These are phyloP conservation scores for Aquanectria penicillioides DNA, from an alignment of 2,329 filamentous ascomycete species.

Conservation along the genomic window DNA sequence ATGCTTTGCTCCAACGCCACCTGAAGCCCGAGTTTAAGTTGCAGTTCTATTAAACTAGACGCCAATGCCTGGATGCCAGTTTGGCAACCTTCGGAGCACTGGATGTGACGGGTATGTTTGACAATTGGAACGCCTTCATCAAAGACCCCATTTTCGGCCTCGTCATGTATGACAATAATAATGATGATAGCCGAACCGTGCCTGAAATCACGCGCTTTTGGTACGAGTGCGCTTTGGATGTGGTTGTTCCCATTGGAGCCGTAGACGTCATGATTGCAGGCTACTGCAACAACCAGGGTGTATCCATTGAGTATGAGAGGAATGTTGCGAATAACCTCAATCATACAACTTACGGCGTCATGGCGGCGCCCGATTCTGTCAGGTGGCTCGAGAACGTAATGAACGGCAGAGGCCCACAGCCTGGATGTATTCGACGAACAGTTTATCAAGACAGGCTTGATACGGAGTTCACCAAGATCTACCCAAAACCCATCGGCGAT, in stretches of 20 bases:
- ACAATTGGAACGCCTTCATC: conserved; percentile 44
- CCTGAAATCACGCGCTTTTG: conserved; percentile 60
- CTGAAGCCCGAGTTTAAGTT: conserved; percentile 32
- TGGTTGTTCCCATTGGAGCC: conserved; percentile 54
- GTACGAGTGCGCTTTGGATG: conserved; percentile 60
- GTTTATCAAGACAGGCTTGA: background rate
- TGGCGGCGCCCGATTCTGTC: background rate
- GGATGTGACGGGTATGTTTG: conserved; percentile 54
- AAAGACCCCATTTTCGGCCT: conserved; percentile 39
- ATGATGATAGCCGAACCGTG: conserved; percentile 34
- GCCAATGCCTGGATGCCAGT: conserved; percentile 40
- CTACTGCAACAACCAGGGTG: conserved; percentile 48
- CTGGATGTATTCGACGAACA: background rate
- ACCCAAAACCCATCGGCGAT: background rate
- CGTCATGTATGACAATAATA: conserved; percentile 43
- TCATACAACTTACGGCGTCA: conserved; percentile 5
- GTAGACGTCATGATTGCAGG: conserved; percentile 54
- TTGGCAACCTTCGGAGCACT: conserved; percentile 42
- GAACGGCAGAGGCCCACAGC: background rate
- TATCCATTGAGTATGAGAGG: conserved; percentile 2
- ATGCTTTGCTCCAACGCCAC: conserved; percentile 21
- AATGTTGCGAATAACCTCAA: conserved; percentile 4
- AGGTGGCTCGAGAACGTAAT: background rate
- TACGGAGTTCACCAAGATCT: background rate
- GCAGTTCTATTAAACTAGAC: conserved; percentile 43